Percentiles rank a stretch among this genome's conserved stretches.
Evolutionary conservation across 2,329 filamentous ascomycete species (phyloP).

Genomic region (Myotisia sp.): DNA sequence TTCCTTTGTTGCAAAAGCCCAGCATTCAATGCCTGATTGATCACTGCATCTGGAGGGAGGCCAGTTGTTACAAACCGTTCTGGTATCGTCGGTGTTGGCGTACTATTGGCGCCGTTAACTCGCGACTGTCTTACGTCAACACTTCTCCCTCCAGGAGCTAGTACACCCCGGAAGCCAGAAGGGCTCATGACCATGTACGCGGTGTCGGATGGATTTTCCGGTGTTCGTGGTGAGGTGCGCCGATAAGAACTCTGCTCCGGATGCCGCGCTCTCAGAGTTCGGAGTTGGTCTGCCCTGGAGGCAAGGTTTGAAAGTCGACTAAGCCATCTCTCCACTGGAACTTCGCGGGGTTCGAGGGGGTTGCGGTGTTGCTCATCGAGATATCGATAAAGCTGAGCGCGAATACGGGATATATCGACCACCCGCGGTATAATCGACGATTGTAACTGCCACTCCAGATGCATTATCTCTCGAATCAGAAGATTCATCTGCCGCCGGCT

Average conservation of each 20-base stretch:
- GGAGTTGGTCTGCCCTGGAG: slow-evolving; percentile 21
- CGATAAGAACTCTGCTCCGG: background rate
- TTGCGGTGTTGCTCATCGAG: slow-evolving; percentile 21
- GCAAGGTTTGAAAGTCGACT: slow-evolving; percentile 20
- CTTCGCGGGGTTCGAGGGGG: slow-evolving; percentile 15
- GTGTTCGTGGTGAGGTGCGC: background rate
- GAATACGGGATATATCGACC: slow-evolving; percentile 19
- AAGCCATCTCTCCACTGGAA: slow-evolving; percentile 18
- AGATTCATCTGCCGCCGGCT: background rate
- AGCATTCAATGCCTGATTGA: background rate
- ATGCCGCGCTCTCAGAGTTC: slow-evolving; percentile 14
- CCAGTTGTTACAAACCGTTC: background rate
- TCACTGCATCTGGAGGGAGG: background rate
- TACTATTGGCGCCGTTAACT: too few species aligned
- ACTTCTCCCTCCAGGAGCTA: slow-evolving; percentile 32
- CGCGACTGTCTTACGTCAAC: too few species aligned
- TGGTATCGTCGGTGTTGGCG: background rate
- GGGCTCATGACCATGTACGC: slow-evolving; percentile 34
- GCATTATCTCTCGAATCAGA: slow-evolving; percentile 14
- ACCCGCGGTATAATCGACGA: slow-evolving; percentile 18
- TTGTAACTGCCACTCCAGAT: slow-evolving; percentile 19
- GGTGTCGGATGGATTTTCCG: slow-evolving; percentile 6
- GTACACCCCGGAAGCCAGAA: slow-evolving; percentile 31
- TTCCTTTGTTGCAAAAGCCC: slow-evolving; percentile 1
- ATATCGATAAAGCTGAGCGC: slow-evolving; percentile 20